Conservation (phyloP, 768 basidiomycete genomes). For the Termitomyces sp. region DNA sequence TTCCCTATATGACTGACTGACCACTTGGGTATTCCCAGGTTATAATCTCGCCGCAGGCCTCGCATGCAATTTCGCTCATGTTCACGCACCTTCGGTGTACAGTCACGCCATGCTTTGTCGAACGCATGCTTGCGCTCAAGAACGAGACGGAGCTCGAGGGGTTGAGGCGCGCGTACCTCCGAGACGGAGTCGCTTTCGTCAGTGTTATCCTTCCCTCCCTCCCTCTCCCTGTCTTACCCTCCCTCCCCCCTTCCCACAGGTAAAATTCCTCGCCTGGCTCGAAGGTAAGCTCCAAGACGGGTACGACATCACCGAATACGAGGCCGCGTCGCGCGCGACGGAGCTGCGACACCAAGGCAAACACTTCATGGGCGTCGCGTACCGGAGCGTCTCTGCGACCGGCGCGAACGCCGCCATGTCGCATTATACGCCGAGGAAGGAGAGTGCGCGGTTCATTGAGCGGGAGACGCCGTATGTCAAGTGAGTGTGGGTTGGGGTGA, state of each 20-base stretch:
- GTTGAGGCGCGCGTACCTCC: slow-evolving; percentile 74
- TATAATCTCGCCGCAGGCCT: slow-evolving; percentile 67
- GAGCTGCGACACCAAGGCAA: slow-evolving; percentile 68
- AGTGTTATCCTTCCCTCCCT: no score
- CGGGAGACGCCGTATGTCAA: slow-evolving; percentile 83
- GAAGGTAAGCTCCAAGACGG: slow-evolving; percentile 73
- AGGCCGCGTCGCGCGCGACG: slow-evolving; percentile 79
- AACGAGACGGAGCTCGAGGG: slow-evolving; percentile 84
- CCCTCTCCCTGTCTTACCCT: no score
- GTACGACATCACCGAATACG: slow-evolving; percentile 87
- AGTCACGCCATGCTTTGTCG: slow-evolving; percentile 61
- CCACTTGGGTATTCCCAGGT: no score
- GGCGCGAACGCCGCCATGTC: slow-evolving; percentile 93
- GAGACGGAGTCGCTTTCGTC: slow-evolving; percentile 58
- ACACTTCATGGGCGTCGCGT: slow-evolving; percentile 80
- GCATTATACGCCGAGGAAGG: slow-evolving; percentile 80
- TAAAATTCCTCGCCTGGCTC: slow-evolving; percentile 87
- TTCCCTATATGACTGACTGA: no score
- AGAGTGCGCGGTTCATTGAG: slow-evolving; percentile 67
- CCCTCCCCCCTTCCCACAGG: no score
- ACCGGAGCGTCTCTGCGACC: slow-evolving; percentile 84
- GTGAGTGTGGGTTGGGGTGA: no score
- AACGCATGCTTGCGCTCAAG: slow-evolving; percentile 82
- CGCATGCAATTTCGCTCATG: slow-evolving; percentile 82
- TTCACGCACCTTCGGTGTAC: slow-evolving; percentile 80